Conservation (phyloP, 768 basidiomycete species). For the Russula sp. region DNA sequence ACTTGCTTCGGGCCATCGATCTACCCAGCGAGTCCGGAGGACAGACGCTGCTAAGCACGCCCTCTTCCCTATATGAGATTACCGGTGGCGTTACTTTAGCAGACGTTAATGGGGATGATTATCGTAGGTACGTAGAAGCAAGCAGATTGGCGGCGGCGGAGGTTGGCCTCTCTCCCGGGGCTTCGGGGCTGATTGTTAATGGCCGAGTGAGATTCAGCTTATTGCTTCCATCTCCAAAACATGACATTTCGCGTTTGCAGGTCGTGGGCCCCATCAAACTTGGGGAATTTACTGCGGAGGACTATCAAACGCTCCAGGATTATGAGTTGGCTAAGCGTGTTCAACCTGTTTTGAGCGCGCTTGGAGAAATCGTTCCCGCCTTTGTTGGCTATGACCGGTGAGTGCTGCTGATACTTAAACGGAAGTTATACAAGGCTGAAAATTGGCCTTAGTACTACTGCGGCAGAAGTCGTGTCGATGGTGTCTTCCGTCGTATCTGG, state of each 20-base stretch:
- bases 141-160: conserved; percentile 45
- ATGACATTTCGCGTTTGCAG: conserved; percentile 33
- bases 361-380: conserved; percentile 45
- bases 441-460: conserved; percentile 37
- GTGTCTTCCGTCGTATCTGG: conserved; percentile 66
- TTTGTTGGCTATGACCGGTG: conserved; percentile 3
- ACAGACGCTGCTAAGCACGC: conserved; percentile 36
- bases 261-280: conserved; percentile 64
- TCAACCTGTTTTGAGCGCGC: conserved; percentile 57
- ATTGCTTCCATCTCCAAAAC: background rate
- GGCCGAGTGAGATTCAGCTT: conserved; percentile 57
- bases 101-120: conserved; percentile 31
- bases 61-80: conserved; percentile 29
- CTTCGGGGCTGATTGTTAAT: conserved; percentile 65
- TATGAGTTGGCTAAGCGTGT: conserved; percentile 73
- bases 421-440: background rate
- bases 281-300: conserved; percentile 56
- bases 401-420: background rate
- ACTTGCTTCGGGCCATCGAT: conserved; percentile 37
- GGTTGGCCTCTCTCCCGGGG: conserved; percentile 51
- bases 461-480: conserved; percentile 54
- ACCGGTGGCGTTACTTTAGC: conserved; percentile 31
- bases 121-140: conserved; percentile 37
- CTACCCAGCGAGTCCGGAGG: conserved; percentile 21
- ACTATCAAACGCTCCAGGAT: conserved; percentile 60